Conservation (phyloP, 805 yeast species). For the Candida tibetensis region DNA sequence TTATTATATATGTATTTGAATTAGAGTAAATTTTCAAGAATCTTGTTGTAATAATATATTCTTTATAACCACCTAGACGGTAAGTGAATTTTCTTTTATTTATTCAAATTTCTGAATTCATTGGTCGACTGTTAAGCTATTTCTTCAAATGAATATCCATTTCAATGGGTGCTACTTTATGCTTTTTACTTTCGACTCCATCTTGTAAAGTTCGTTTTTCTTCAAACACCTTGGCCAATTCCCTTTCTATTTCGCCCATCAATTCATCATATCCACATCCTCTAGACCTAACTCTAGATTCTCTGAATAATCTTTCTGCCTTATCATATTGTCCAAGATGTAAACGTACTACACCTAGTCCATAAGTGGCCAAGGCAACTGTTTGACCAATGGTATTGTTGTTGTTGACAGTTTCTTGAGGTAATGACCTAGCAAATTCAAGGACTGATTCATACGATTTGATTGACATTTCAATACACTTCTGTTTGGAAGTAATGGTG, state of each 20-base stretch:
- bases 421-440: slow-evolving; percentile 29
- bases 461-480: slow-evolving; percentile 28
- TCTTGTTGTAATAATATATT: too few species aligned
- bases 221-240: slow-evolving; percentile 51
- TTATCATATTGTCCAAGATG: slow-evolving; percentile 53
- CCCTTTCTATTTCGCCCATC: slow-evolving; percentile 61
- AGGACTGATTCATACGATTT: slow-evolving; percentile 37
- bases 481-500: slow-evolving; percentile 17
- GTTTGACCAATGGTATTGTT: slow-evolving; percentile 51
- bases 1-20: too few species aligned
- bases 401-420: slow-evolving; percentile 20
- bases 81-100: too few species aligned
- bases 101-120: too few species aligned
- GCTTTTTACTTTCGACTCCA: slow-evolving; percentile 1
- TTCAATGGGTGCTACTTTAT: slow-evolving; percentile 16
- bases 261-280: slow-evolving; percentile 64
- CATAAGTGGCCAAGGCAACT: slow-evolving; percentile 78
- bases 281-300: slow-evolving; percentile 67
- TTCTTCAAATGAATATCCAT: slow-evolving; percentile 25
- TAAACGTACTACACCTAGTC: slow-evolving; percentile 76
- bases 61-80: too few species aligned
- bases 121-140: too few species aligned
- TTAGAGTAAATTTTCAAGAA: too few species aligned
- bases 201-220: slow-evolving; percentile 23
- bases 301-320: slow-evolving; percentile 62